Evolutionary conservation across 192 early-diverging fungal genomes (phyloP).

Genomic region (Piromyces finnis): DNA sequence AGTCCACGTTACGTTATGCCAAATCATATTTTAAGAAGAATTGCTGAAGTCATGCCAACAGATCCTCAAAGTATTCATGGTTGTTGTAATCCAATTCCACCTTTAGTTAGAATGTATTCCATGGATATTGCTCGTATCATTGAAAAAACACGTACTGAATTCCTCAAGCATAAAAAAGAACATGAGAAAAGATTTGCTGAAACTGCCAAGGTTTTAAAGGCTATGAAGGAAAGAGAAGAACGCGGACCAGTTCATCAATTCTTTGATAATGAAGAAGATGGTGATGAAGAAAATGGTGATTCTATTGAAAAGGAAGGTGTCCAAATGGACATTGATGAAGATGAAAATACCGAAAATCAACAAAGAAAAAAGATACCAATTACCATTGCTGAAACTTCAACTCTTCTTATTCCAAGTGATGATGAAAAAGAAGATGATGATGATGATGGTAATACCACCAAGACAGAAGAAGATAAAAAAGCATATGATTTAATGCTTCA

Average conservation of each 20-base stretch:
- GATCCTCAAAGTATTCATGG: slow-evolving; percentile 33
- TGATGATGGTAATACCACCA: too few species aligned
- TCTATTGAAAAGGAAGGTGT: background rate
- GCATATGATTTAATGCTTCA: background rate
- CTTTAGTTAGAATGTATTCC: slow-evolving; percentile 67
- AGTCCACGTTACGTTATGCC: slow-evolving; percentile 72
- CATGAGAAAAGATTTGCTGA: background rate
- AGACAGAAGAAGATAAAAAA: background rate
- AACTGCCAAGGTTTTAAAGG: background rate
- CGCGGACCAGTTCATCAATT: background rate
- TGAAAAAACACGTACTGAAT: background rate
- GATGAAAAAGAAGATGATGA: background rate
- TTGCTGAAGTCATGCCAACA: slow-evolving; percentile 55
- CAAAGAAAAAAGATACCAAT: background rate
- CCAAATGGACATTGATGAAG: background rate
- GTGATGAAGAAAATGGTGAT: too few species aligned
- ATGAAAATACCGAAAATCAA: background rate
- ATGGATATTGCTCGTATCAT: slow-evolving; percentile 51
- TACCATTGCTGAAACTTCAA: background rate
- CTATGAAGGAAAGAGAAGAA: background rate
- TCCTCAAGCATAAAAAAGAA: background rate
- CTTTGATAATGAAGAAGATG: background rate
- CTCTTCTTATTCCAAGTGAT: background rate
- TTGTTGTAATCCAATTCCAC: slow-evolving; percentile 63
- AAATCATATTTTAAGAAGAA: slow-evolving; percentile 64